Percentiles rank a stretch among this genome's conserved stretches.
Evolutionary conservation across 148 eudicot genomes (phyloP).

Genomic region (Rhododendron griersonianum): DNA sequence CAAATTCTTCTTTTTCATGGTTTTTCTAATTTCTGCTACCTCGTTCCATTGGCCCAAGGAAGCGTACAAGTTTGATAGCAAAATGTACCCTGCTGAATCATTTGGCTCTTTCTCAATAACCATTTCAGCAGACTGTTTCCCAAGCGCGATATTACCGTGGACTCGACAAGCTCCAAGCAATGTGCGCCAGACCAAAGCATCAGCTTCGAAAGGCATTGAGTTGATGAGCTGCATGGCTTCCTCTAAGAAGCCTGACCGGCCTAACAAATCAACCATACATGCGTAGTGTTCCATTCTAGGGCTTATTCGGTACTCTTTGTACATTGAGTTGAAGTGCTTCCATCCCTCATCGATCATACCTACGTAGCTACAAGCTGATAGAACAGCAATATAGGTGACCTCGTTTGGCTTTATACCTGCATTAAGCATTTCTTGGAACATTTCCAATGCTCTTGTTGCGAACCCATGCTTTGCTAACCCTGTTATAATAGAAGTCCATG

Average conservation of each 20-base stretch:
- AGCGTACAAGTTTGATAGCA: conserved; percentile 28
- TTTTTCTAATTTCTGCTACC: conserved; percentile 36
- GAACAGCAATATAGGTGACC: too few relatives aligned
- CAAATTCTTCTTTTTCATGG: conserved; percentile 55
- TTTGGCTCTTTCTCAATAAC: conserved; percentile 6
- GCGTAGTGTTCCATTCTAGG: conserved; percentile 80
- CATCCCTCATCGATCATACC: too few relatives aligned
- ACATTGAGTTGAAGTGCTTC: too few relatives aligned
- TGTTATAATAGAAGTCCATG: conserved; percentile 76
- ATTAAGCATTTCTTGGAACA: too few relatives aligned
- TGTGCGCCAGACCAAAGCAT: too few relatives aligned
- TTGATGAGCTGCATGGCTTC: conserved; percentile 48
- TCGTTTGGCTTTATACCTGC: too few relatives aligned
- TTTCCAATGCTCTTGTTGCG: too few relatives aligned
- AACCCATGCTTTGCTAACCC: too few relatives aligned
- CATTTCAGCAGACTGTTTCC: conserved; percentile 46
- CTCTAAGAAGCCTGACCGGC: conserved; percentile 47
- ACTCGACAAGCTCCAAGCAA: too few relatives aligned
- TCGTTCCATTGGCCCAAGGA: conserved; percentile 49
- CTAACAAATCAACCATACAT: conserved; percentile 69
- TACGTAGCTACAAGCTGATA: too few relatives aligned
- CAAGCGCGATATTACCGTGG: conserved; percentile 41
- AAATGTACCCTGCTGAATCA: too few relatives aligned
- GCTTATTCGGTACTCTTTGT: too few relatives aligned
- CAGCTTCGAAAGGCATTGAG: conserved; percentile 53